Base-by-base conservation (phyloP, 768 basidiomycete species). In the Termitomyces eurrhizus region DNA sequence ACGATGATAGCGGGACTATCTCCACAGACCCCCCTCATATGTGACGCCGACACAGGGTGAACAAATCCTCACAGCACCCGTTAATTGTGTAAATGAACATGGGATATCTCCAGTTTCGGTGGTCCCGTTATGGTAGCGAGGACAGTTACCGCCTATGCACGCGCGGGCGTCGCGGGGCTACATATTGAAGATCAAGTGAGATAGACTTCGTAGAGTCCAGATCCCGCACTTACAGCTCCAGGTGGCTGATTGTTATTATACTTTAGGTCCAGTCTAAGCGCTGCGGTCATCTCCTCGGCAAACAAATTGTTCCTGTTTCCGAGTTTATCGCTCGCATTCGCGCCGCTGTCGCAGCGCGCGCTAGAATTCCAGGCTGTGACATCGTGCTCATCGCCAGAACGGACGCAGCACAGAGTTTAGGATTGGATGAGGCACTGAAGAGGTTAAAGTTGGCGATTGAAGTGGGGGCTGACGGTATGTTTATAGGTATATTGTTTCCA, bases 181-280 rank as follows among this genome's bases (percentile, higher is more conserved):
- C 83, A 84, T 68, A 82, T 84, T 49, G 83, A 84, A 69, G 83
- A 83, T 67, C 83, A 84, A 67, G 81, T 82, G 56, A 56, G 59
- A 48, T 44, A 3, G n/a, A 42, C n/a, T 29, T 32, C 9, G 16
- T 13, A 49, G 3, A 48, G 39, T 39, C 6, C 16, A 49, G 48
- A 35, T 13, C 12, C 1, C 21, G n/a, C 14, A 26, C 7, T 37
- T 16, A 11, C 39, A 29, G 35, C 7, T 33, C 7, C 11, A 37
- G 11, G 4, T 9, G n/a, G 7, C 8, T 58, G 13, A 52, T 18
- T 21, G 12, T 14, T 18, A 45, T n/a, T 39, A 5, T 33, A 42
- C 3, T 7, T 18, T n/a, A 70, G 69, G 63, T 68, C 4, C 79
- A 80, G 65, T 78, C 82, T 7, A 83, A 84, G 67, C 80, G 75